These are phyloP conservation scores for Ustilago xerochloae DNA, from an alignment of 1,284 basidiomycete genomes.

Conservation along the genomic window DNA sequence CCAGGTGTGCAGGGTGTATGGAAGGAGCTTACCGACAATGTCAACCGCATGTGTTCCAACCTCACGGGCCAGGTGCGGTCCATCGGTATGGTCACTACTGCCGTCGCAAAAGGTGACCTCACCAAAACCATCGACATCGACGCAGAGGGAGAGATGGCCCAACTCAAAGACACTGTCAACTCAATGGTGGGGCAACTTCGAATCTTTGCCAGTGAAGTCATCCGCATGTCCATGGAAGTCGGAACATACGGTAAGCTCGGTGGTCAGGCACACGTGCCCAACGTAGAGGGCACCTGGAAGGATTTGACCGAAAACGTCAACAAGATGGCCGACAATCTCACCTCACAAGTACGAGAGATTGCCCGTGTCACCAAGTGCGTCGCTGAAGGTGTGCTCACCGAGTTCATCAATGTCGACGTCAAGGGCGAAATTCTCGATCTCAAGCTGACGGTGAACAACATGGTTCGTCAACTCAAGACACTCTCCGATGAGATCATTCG, in stretches of 20 bases:
- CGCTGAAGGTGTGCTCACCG: constrained; percentile 87
- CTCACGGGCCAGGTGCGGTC: constrained; percentile 92
- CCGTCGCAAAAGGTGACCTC: constrained; percentile 76
- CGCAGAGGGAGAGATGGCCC: constrained; percentile 91
- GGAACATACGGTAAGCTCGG: constrained; percentile 67
- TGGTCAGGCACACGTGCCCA: constrained; percentile 68
- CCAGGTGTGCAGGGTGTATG: constrained; percentile 68
- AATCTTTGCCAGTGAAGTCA: constrained; percentile 81
- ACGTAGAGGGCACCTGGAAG: constrained; percentile 71
- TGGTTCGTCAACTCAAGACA: constrained; percentile 66
- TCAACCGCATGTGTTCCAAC: constrained; percentile 91
- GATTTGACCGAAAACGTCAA: constrained; percentile 70
- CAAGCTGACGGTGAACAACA: constrained; percentile 72
- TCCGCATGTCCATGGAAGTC: constrained; percentile 68
- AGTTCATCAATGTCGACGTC: constrained; percentile 92
- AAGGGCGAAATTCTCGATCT: constrained; percentile 96
- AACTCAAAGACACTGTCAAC: constrained; percentile 86
- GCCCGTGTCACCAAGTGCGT: constrained; percentile 73
- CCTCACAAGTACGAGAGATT: constrained; percentile 67
- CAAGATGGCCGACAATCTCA: constrained; percentile 69
- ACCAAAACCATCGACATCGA: constrained; percentile 74
- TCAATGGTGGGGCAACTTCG: constrained; percentile 87
- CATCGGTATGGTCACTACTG: constrained; percentile 90
- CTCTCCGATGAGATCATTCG: constrained; percentile 72
- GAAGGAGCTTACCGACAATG: constrained; percentile 72